Evolutionary conservation across 306 rosid genomes (phyloP), one percentile per base, ranked within the genome.

Genomic region (Clitoria ternatea): DNA sequence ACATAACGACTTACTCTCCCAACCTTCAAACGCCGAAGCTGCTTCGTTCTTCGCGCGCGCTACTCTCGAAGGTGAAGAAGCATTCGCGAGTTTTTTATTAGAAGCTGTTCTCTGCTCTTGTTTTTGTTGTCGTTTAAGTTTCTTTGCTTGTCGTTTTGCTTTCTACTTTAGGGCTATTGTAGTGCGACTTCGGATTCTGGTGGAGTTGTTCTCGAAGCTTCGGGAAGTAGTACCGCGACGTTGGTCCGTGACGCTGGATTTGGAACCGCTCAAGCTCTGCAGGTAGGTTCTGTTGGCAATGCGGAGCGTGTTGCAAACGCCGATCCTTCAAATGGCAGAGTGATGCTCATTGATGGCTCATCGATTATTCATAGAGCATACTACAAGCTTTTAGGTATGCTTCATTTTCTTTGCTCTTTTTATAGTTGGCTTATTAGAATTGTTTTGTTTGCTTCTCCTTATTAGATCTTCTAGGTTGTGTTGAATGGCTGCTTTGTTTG

Each of bases 311-410:
- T 36, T 12, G 66, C 44, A 27, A 70, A 72, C 14, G 23, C 44
- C 1, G 74, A 60, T 55, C 75, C 90, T 81, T 64, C 79, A 6
- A 78, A 81, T 74, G 94, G 89, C 27, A 88, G 98, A 85, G 91
- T 89, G 2, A 93, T 93, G 98, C 91, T 93, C 29, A 80, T 90
- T 42, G 98, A 93, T 69, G 98, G 98, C 64, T 84, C 97, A 1
- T 87, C 98, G 8, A 65, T 93, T 45, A 88, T 93, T 68, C 87
- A 90, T 60, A 77, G 98, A 67, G 87, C 98, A 0, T 93, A 93
- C 83, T 90, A 82, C 88, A 94, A 89, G 82, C 96, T 94, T 73
- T 78, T 94, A 76, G 98, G 98, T 86, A 72, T 36, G 79, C 24
- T 5, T 39, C 14, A 0, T 33, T 22, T 11, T 56, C 32, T 26